Percentiles rank a stretch among this genome's conserved stretches.
phyloP scores from a whole-genome alignment of 257 asterid species.

The Solanum bukasovii region DNA sequence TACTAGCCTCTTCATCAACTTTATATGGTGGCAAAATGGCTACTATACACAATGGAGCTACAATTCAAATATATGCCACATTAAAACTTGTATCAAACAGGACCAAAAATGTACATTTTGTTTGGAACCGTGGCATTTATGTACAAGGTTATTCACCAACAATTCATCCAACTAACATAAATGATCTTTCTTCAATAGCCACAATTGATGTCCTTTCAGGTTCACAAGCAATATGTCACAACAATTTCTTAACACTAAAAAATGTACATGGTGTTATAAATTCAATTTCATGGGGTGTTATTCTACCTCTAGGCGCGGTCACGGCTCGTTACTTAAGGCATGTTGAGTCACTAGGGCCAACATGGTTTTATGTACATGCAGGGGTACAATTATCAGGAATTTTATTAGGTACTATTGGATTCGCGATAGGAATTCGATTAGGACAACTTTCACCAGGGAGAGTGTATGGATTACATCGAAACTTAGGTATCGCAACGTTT shows the following conservation, averaged over 20 bases:
- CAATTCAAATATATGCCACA: constrained; percentile 54
- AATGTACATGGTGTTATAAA: constrained; percentile 48
- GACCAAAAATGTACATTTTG: constrained; percentile 49
- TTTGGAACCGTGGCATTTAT: constrained; percentile 79
- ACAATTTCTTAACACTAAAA: constrained; percentile 30
- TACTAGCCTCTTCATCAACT: constrained; percentile 58
- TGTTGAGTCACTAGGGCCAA: constrained; percentile 42
- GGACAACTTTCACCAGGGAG: constrained; percentile 67
- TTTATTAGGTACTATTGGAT: constrained; percentile 65
- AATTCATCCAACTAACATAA: constrained; percentile 51
- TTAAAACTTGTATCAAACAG: constrained; percentile 47
- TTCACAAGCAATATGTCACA: constrained; percentile 17
- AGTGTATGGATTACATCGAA: constrained; percentile 61
- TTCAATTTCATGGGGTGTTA: constrained; percentile 72
- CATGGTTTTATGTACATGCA: constrained; percentile 80
- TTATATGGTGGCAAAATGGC: constrained; percentile 85
- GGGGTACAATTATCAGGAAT: constrained; percentile 60
- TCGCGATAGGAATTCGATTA: constrained; percentile 54
- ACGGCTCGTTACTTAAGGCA: constrained; percentile 66
- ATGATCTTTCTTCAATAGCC: constrained; percentile 59
- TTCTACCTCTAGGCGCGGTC: constrained; percentile 65
- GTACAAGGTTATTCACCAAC: constrained; percentile 97
- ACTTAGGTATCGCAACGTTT: constrained; percentile 61
- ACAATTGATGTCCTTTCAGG: constrained; percentile 68
- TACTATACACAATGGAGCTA: constrained; percentile 67